Evolutionary conservation across 2,329 filamentous ascomycete genomes (phyloP), one percentile per base, ranked within the genome.

Genomic region (Fusarium napiforme): DNA sequence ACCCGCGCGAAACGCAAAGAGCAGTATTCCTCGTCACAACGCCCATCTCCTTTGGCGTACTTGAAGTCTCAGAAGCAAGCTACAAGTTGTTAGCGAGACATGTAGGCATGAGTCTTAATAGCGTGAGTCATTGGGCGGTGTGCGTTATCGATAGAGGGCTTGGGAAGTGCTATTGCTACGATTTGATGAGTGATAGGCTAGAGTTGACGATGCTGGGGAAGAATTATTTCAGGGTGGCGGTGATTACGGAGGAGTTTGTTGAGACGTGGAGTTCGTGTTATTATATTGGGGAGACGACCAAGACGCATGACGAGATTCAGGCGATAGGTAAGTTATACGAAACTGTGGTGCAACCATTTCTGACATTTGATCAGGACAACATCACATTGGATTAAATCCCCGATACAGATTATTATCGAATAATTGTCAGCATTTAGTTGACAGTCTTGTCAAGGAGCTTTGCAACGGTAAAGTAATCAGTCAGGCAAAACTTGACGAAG

Each of bases 221-320:
- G 50, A 78, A 78, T 5, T 78, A 78, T 14, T 78, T 78, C 19
- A 71, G 76, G 3, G 71, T 77, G 8, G 56, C 63, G 0, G 50
- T 69, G 9, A 75, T 78, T 3, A 75, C 71, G 2, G 23, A 71
- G 1, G 76, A 75, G 15, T 77, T 78, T 72, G 62, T 78, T 10
- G 32, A 73, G 28, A 72, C 71, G 2, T 78, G 76, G 76, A 77
- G 74, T 49, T 78, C 76, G 5, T 78, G 74, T 21, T 78, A 77
- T 50, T 78, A 78, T 23, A 68, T 78, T 2, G 76, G 76, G 3
- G 76, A 78, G 52, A 78, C 76, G 4, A 78, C 76, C n/a, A 78
- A 78, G 9, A 63, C 76, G 3, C 76, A 78, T 15, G 46, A 68
- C 0, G 74, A 78, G 37, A 76, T 77, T 9, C 69, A 78, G 12